Evolutionary conservation across 1,284 basidiomycete genomes (phyloP).

Genomic region (Termitomyces sp.): DNA sequence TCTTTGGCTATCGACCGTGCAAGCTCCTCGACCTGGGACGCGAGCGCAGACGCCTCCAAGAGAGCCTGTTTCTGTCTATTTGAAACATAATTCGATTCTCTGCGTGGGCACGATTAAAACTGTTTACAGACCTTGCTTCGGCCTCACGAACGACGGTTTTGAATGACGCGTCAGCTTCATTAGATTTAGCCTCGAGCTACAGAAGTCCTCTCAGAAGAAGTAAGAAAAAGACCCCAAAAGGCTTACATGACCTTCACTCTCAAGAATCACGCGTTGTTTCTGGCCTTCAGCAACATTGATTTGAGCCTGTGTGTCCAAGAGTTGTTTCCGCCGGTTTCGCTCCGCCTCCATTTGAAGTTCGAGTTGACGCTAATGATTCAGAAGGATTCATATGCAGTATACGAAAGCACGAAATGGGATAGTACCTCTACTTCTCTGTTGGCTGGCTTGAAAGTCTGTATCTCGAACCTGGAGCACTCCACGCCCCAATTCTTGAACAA

Average conservation of each 20-base stretch:
- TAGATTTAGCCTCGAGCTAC: constrained; percentile 38
- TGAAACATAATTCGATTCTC: constrained; percentile 3
- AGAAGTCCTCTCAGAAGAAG: not conserved
- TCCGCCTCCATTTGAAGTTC: constrained; percentile 56
- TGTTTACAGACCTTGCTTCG: constrained; percentile 28
- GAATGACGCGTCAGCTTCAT: constrained; percentile 40
- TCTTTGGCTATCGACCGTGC: constrained; percentile 32
- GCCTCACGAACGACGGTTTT: constrained; percentile 41
- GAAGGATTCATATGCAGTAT: not conserved
- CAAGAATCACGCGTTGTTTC: constrained; percentile 47
- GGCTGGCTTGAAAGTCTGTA: constrained; percentile 48
- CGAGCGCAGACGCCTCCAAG: constrained; percentile 45
- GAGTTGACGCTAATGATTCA: constrained; percentile 36
- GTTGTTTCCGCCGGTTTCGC: constrained; percentile 46
- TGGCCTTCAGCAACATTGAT: constrained; percentile 52
- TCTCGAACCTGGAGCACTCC: constrained; percentile 48
- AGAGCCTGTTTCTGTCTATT: constrained; percentile 37
- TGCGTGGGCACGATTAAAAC: not conserved
- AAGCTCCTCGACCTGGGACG: constrained; percentile 39
- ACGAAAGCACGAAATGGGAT: not conserved
- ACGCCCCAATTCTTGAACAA: constrained; percentile 44
- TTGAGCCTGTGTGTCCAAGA: constrained; percentile 50
- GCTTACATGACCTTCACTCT: constrained; percentile 42
- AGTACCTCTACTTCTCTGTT: constrained; percentile 46
- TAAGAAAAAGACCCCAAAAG: not conserved